Base-by-base conservation (phyloP, 2,329 filamentous ascomycete species). In the Aspergillus melleus region DNA sequence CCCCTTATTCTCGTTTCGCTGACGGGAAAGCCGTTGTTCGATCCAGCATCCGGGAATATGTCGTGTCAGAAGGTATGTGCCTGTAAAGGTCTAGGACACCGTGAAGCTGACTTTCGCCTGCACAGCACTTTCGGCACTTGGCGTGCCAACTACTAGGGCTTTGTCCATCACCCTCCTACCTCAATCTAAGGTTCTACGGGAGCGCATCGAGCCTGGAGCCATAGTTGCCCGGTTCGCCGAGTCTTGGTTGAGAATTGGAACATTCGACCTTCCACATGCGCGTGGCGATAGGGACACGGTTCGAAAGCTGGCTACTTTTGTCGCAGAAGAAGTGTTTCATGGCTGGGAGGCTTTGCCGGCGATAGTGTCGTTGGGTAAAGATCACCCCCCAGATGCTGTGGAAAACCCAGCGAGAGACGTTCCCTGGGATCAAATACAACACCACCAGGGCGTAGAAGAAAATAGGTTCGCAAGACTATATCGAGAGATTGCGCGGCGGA, bases 1-100 rank as follows among this genome's bases (percentile, higher is more conserved):
- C 95, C 4, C 95, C 95, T 0, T 99, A 99, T 78, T 96, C 91
- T 44, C 89, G 95, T 3, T 99, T 99, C 67, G 95, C 95, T 24
- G 95, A 99, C 74, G 95, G 95, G 30, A 94, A 95, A 73, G 95
- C 95, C 0, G 95, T 99, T 2, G 80, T 99, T 54, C 83, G 95
- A 61, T 96, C 91, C 29, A 96, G 92, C 71, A 96, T 99, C 67
- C 86, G 95, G 61, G 95, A 99, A 78, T 99, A 95, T 68, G 81
- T 99, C 49, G 93, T 96, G 20, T 96, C 90, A 52, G 95, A 99
- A 80, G 88, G 89, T 78, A 64, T 26, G 14, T 10, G 14, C 24
- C 4, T 20, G 20, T 30, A 16, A 42, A 30, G 12, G 11, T 32
- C 30, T 14, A 30, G 14, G 4, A 36, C 19, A 12, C 20, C 26